Evolutionary conservation across 2,329 filamentous ascomycete species (phyloP).

Genomic region (Diaporthe sp.): DNA sequence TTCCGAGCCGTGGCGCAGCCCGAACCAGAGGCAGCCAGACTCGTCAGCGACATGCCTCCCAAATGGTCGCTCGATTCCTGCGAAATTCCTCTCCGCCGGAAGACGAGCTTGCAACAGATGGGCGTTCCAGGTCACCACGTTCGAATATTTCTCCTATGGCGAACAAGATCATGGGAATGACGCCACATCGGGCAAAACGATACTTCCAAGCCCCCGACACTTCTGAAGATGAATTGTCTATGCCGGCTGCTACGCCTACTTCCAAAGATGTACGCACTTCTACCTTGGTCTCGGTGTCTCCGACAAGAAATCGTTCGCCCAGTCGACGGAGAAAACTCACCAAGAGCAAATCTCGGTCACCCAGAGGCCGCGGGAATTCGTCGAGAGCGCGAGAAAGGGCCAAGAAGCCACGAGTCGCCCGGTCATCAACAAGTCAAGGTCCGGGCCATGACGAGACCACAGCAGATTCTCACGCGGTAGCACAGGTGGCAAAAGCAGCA

Average conservation of each 20-base stretch:
- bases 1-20: slow-evolving; percentile 25
- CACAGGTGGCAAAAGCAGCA: not conserved
- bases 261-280: not conserved
- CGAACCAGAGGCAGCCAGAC: not conserved
- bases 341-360: not conserved
- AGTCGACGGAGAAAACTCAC: not conserved
- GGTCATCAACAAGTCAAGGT: not conserved
- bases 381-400: not conserved
- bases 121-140: not conserved
- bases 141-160: not conserved
- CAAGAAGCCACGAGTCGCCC: not conserved
- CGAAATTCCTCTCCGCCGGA: slow-evolving; percentile 10
- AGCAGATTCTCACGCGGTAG: not conserved
- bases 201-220: slow-evolving; percentile 3
- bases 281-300: not conserved
- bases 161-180: not conserved
- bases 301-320: not conserved
- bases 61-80: not conserved
- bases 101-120: slow-evolving; percentile 27
- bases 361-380: not conserved
- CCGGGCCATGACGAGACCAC: not conserved
- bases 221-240: slow-evolving; percentile 33
- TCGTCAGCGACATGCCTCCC: not conserved
- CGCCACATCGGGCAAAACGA: not conserved
- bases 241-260: slow-evolving; percentile 28